These are phyloP conservation scores for Laguncularia racemosa DNA, from an alignment of 345 rosid species.

Conservation along the genomic window DNA sequence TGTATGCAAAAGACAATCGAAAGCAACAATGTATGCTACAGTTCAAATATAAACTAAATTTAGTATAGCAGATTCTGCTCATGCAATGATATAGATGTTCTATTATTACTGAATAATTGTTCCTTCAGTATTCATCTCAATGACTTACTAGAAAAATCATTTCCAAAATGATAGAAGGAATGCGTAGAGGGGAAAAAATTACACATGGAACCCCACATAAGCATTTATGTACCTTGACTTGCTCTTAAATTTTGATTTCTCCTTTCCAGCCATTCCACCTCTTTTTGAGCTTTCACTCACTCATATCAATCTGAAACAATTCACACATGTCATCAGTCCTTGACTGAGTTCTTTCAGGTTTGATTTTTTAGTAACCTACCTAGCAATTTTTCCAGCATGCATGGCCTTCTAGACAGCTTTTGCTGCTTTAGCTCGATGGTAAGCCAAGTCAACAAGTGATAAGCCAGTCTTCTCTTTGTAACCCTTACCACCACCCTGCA, in stretches of 20 bases:
- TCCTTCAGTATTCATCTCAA: background rate
- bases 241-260: constrained; percentile 83
- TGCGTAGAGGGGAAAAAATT: background rate
- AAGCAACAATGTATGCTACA: too few relatives aligned
- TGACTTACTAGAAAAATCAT: background rate
- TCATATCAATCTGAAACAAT: constrained; percentile 77
- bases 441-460: constrained; percentile 69
- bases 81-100: too few relatives aligned
- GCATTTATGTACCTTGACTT: constrained; percentile 55
- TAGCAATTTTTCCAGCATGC: constrained; percentile 58
- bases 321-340: constrained; percentile 75
- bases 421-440: constrained; percentile 76
- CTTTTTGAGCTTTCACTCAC: constrained; percentile 57
- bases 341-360: constrained; percentile 45
- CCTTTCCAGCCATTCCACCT: constrained; percentile 26
- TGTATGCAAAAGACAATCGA: too few relatives aligned
- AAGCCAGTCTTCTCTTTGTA: constrained; percentile 60
- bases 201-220: background rate
- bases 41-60: too few relatives aligned
- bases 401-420: constrained; percentile 70
- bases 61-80: too few relatives aligned
- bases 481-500: constrained; percentile 41
- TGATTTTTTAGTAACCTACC: constrained; percentile 33
- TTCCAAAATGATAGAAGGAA: background rate
- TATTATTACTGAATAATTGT: background rate